Evolutionary conservation across 176 grass and related monocot species (phyloP).

Genomic region (Oryza meridionalis): DNA sequence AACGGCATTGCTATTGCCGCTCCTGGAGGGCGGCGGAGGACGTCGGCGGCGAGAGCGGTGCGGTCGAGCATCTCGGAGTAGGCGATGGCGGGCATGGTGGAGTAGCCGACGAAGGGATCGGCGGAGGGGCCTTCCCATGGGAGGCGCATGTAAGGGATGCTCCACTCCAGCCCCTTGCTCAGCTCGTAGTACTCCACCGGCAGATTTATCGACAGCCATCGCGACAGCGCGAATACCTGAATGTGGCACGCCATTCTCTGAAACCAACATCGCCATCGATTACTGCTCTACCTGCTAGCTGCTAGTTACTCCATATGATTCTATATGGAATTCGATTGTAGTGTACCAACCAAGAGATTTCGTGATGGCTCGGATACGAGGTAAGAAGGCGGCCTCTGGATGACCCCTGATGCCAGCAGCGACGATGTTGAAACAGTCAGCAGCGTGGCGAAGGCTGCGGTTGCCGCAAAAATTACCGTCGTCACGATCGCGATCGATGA

Average conservation of each 20-base stretch:
- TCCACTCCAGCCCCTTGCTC: conserved; percentile 83
- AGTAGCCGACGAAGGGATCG: conserved; percentile 68
- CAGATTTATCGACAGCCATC: conserved; percentile 76
- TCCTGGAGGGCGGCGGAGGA: neutral
- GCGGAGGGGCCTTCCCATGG: conserved; percentile 75
- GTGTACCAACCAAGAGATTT: conserved; percentile 62
- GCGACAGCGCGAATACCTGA: conserved; percentile 84
- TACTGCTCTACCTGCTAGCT: too few species aligned
- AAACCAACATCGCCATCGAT: too few species aligned
- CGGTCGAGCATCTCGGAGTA: conserved; percentile 63
- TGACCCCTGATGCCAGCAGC: conserved; percentile 69
- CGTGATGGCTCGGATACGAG: conserved; percentile 84
- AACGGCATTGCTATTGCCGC: conserved; percentile 16
- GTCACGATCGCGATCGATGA: conserved; percentile 57
- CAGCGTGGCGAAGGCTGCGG: conserved; percentile 55
- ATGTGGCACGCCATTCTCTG: conserved; percentile 93
- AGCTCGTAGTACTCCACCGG: conserved; percentile 95
- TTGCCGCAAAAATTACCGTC: conserved; percentile 50
- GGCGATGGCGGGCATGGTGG: conserved; percentile 51
- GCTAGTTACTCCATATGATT: too few species aligned
- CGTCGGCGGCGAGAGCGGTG: conserved; percentile 35
- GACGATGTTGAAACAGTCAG: conserved; percentile 73
- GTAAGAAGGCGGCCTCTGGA: conserved; percentile 64
- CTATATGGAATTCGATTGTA: too few species aligned
- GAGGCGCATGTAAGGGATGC: conserved; percentile 72